Evolutionary conservation across 2,329 filamentous ascomycete genomes (phyloP), one percentile per base, ranked within the genome.

Genomic region (Colletotrichum liriopes): DNA sequence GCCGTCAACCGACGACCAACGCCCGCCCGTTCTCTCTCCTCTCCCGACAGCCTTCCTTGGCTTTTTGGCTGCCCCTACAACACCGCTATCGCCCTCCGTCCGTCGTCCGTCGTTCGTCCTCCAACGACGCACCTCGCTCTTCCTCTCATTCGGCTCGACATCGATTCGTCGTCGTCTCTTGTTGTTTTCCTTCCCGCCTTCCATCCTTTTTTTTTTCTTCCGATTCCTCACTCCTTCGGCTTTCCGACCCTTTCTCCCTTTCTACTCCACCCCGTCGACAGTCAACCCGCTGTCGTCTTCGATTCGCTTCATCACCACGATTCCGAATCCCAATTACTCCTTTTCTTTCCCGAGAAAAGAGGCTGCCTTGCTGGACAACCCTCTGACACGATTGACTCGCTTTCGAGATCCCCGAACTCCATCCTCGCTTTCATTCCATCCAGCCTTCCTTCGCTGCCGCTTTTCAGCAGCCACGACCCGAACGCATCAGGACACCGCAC

Each of bases 341-440:
- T 72, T 64, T 67, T 67, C 59, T 32, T 71, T 65, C 16, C 55
- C 39, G 35, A 45, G 59, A 63, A 73, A 64, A 65, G 63, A 72
- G 68, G 72, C 59, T 51, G 49, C 60, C 68, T 71, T 73, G 68
- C 72, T 73, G 72, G 68, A 72, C 72, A 73, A 73, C 43, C 68
- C 63, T 72, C 72, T 67, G 58, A 64, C 49, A 55, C 68, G 61
- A 67, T 56, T 59, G 52, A 67, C 54, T 67, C 54, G 32, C 52
- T 41, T 59, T 60, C 63, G 47, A 71, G 26, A 62, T 47, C 9
- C 26, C 47, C 51, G 32, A 64, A 37, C 63, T 29, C 47, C 32
- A 29, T 7, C 26, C 32, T 35, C 59, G 23, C n/a, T 45, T 16
- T 66, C 47, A n/a, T 26, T 29, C 35, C 45, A 32, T 23, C 60